phyloP scores from a whole-genome alignment of 2,329 filamentous ascomycete species.

The Cladosporium velox region DNA sequence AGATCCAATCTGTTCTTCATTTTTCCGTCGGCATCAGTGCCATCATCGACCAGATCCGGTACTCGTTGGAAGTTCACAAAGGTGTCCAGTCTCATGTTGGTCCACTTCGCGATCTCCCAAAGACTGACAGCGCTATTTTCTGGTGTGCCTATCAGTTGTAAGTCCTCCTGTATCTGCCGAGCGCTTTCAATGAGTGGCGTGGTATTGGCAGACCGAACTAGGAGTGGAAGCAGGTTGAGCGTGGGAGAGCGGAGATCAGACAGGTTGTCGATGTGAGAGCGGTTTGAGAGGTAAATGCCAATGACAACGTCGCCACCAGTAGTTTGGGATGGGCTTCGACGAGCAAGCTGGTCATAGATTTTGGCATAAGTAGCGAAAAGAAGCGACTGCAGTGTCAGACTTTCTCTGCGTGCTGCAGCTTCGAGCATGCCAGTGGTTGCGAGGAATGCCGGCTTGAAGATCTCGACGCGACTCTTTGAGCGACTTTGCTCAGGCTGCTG shows the following conservation, averaged over 20 bases:
- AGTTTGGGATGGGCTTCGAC: neutral
- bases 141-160: slow-evolving; percentile 60
- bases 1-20: slow-evolving; percentile 27
- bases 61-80: slow-evolving; percentile 80
- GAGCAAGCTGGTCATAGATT: slow-evolving; percentile 42
- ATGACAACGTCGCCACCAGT: slow-evolving; percentile 57
- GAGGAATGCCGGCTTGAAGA: slow-evolving; percentile 55
- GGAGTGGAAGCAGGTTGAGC: slow-evolving; percentile 75
- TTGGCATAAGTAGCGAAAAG: slow-evolving; percentile 73
- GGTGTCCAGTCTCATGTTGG: slow-evolving; percentile 66
- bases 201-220: slow-evolving; percentile 47
- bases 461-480: slow-evolving; percentile 39
- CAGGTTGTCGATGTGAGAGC: slow-evolving; percentile 56
- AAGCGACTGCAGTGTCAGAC: slow-evolving; percentile 70
- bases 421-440: slow-evolving; percentile 45
- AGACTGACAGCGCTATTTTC: slow-evolving; percentile 63
- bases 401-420: slow-evolving; percentile 49
- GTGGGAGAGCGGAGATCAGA: slow-evolving; percentile 65
- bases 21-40: slow-evolving; percentile 18
- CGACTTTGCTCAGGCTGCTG: slow-evolving; percentile 24
- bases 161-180: slow-evolving; percentile 64
- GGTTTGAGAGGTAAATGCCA: slow-evolving; percentile 82
- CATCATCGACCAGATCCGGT: slow-evolving; percentile 42
- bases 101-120: slow-evolving; percentile 74
- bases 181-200: slow-evolving; percentile 55